Evolutionary conservation across 2,329 filamentous ascomycete species (phyloP).

Genomic region (Aspergillus carbonarius): DNA sequence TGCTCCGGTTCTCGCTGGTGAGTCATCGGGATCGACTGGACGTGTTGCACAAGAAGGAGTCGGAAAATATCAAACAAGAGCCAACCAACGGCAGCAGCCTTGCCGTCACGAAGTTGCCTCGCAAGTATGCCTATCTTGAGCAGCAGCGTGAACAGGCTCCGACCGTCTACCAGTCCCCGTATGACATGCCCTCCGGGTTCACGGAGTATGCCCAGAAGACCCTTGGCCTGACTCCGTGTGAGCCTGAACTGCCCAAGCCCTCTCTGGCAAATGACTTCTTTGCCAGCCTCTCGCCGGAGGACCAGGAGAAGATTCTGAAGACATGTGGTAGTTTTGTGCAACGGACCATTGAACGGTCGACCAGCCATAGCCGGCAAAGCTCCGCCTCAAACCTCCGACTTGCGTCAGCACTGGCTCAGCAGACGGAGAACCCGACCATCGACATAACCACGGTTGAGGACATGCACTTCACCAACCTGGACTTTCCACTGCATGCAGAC

Average conservation of each 20-base stretch:
- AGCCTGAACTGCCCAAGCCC: slow-evolving; percentile 36
- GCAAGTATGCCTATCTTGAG: slow-evolving; percentile 42
- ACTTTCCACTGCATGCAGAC: slow-evolving; percentile 42
- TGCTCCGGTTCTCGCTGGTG: slow-evolving; percentile 45
- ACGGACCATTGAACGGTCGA: slow-evolving; percentile 37
- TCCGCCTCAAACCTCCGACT: slow-evolving; percentile 40
- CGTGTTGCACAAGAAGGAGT: slow-evolving; percentile 40
- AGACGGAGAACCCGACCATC: slow-evolving; percentile 42
- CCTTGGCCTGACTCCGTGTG: slow-evolving; percentile 36
- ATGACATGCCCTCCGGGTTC: slow-evolving; percentile 44
- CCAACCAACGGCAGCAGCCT: slow-evolving; percentile 32
- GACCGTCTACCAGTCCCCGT: slow-evolving; percentile 44
- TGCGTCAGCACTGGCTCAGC: slow-evolving; percentile 39
- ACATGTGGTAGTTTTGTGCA: slow-evolving; percentile 44
- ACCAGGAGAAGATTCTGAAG: slow-evolving; percentile 45
- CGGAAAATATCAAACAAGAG: slow-evolving; percentile 34
- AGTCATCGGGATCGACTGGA: slow-evolving; percentile 41
- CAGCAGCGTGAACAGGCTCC: slow-evolving; percentile 38
- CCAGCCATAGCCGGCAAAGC: slow-evolving; percentile 39
- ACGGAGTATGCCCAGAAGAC: slow-evolving; percentile 43
- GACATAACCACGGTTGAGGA: slow-evolving; percentile 44
- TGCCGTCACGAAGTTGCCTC: slow-evolving; percentile 33
- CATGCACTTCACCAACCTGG: slow-evolving; percentile 37
- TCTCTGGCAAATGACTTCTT: slow-evolving; percentile 46
- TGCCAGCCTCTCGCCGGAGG: slow-evolving; percentile 37